Conservation (phyloP, 2,329 filamentous ascomycete genomes). For the Botrytis medusae region DNA sequence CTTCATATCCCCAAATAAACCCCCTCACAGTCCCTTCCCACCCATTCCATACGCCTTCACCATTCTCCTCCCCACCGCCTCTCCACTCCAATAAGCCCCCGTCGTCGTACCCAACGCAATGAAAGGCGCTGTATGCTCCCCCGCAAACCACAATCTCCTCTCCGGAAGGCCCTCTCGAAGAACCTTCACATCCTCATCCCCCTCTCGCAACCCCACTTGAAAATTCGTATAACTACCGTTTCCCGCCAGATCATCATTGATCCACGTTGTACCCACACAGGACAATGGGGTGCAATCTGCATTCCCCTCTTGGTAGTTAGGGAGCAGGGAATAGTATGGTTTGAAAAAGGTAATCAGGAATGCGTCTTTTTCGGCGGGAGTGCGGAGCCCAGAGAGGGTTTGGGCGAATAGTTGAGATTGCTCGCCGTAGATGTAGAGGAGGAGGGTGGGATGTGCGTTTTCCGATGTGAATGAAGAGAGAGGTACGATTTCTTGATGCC, state of each 20-base stretch:
- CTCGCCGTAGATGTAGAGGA: slow-evolving; percentile 61
- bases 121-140: slow-evolving; percentile 82
- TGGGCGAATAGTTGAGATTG: slow-evolving; percentile 42
- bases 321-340: slow-evolving; percentile 65
- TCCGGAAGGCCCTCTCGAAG: slow-evolving; percentile 41
- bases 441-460: slow-evolving; percentile 61
- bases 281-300: slow-evolving; percentile 52
- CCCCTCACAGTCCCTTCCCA: neutral
- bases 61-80: slow-evolving; percentile 69
- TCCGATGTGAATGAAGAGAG: slow-evolving; percentile 53
- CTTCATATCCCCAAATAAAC: too few species aligned
- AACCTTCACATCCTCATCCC: slow-evolving; percentile 58
- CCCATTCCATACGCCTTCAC: slow-evolving; percentile 50
- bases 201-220: slow-evolving; percentile 57
- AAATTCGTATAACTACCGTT: slow-evolving; percentile 70
- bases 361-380: slow-evolving; percentile 34
- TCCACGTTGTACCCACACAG: slow-evolving; percentile 64
- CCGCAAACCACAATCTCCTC: slow-evolving; percentile 59
- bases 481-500: slow-evolving; percentile 63
- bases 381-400: slow-evolving; percentile 26
- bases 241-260: slow-evolving; percentile 63
- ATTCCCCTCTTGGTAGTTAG: slow-evolving; percentile 50
- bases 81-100: slow-evolving; percentile 82
- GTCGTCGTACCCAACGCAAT: slow-evolving; percentile 85
- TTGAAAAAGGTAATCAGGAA: slow-evolving; percentile 50